These are phyloP conservation scores for Corylus americana DNA, from an alignment of 306 rosid species.

Conservation along the genomic window DNA sequence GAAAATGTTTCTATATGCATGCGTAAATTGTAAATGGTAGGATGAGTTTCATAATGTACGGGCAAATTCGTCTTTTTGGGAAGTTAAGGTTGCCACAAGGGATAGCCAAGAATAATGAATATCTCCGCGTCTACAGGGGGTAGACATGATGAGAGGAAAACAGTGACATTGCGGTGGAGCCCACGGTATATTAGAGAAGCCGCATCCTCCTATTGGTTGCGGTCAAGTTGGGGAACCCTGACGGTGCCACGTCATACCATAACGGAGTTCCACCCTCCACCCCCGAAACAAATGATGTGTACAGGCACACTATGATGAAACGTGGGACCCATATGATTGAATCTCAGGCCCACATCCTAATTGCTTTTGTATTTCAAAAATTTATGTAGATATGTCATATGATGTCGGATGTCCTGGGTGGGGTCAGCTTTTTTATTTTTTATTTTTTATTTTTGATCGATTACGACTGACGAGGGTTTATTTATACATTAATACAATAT, in stretches of 20 bases:
- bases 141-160: constrained; percentile 26
- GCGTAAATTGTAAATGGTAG: too few relatives aligned
- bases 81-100: constrained; percentile 11
- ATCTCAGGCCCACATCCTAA: constrained; percentile 9
- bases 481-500: too few relatives aligned
- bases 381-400: too few relatives aligned
- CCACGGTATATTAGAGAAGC: constrained; percentile 36
- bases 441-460: too few relatives aligned
- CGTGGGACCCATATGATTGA: constrained; percentile 33
- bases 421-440: too few relatives aligned
- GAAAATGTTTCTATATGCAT: too few relatives aligned
- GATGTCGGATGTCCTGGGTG: too few relatives aligned
- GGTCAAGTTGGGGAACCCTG: constrained; percentile 21
- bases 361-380: too few relatives aligned
- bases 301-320: constrained; percentile 27
- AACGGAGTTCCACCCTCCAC: constrained; percentile 27
- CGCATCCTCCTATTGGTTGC: constrained; percentile 51
- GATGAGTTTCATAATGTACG: neutral
- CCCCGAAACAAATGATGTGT: constrained; percentile 28
- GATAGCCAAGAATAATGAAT: neutral
- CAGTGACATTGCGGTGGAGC: constrained; percentile 37
- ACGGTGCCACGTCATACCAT: constrained; percentile 33
- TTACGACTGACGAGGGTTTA: too few relatives aligned
- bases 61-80: neutral
- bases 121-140: constrained; percentile 16